These are phyloP conservation scores for Lentinula detonsa DNA, from an alignment of 768 basidiomycete species.

Conservation along the genomic window DNA sequence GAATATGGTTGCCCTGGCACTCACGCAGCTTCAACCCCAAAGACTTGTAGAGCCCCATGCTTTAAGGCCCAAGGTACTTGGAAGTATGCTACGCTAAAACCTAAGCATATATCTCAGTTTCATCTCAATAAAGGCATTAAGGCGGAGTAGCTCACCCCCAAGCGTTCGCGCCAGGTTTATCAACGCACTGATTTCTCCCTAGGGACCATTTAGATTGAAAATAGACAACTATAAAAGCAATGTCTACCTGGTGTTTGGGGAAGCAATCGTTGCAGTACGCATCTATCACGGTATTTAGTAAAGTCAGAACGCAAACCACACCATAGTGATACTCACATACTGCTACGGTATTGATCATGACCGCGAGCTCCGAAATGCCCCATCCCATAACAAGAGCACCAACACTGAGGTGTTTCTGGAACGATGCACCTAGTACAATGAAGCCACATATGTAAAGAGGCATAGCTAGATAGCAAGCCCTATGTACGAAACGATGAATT, in stretches of 20 bases:
- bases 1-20: conserved; percentile 13
- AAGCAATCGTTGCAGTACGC: conserved; percentile 47
- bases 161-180: conserved; percentile 51
- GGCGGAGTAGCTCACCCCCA: conserved; percentile 29
- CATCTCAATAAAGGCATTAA: neutral
- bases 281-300: conserved; percentile 24
- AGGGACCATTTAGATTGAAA: neutral
- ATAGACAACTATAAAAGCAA: neutral
- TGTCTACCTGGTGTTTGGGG: conserved; percentile 32
- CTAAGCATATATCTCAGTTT: conserved; percentile 12
- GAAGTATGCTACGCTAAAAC: conserved; percentile 62
- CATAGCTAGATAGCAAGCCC: conserved; percentile 57
- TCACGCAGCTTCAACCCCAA: conserved; percentile 58
- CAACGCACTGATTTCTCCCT: conserved; percentile 61
- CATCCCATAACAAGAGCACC: conserved; percentile 60
- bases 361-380: conserved; percentile 52
- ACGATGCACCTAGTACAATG: conserved; percentile 46
- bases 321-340: conserved; percentile 35
- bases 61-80: conserved; percentile 61
- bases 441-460: conserved; percentile 60
- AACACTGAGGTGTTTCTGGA: conserved; percentile 47
- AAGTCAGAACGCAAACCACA: neutral
- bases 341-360: conserved; percentile 59
- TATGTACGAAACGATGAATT: conserved; percentile 12
- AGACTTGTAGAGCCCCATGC: conserved; percentile 54